Evolutionary conservation across 768 basidiomycete species (phyloP).

Genomic region (Suillus lakei): DNA sequence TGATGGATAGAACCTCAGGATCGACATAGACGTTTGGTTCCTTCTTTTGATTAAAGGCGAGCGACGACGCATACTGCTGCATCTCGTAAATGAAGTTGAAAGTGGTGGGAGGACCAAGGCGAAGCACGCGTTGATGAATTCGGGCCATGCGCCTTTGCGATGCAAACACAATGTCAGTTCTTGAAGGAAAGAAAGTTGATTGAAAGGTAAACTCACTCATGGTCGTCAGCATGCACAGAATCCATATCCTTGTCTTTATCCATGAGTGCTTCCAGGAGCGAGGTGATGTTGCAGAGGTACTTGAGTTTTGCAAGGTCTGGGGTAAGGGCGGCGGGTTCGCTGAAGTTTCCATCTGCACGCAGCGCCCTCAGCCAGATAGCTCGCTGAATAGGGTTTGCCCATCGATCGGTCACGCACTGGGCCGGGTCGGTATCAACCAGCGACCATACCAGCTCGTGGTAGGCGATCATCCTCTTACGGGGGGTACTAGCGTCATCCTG

Average conservation of each 20-base stretch:
- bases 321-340: neutral
- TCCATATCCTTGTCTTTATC: neutral
- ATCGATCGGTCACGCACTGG: neutral
- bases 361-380: neutral
- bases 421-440: neutral
- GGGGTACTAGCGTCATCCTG: neutral
- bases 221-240: neutral
- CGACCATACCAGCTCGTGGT: neutral
- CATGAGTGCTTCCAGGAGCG: neutral
- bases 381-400: neutral
- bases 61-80: neutral
- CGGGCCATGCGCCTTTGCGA: neutral
- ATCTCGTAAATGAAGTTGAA: neutral
- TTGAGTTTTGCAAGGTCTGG: neutral
- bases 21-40: neutral
- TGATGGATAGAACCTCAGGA: neutral
- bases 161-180: accelerated
- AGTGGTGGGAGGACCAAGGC: neutral
- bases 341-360: neutral
- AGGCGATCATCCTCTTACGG: neutral
- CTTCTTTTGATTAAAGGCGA: neutral
- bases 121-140: neutral
- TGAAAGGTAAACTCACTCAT: neutral
- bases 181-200: accelerated
- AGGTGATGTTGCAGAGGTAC: neutral